Evolutionary conservation across 768 basidiomycete species (phyloP), one percentile per base, ranked within the genome.

Genomic region (Naganishia antarctica): DNA sequence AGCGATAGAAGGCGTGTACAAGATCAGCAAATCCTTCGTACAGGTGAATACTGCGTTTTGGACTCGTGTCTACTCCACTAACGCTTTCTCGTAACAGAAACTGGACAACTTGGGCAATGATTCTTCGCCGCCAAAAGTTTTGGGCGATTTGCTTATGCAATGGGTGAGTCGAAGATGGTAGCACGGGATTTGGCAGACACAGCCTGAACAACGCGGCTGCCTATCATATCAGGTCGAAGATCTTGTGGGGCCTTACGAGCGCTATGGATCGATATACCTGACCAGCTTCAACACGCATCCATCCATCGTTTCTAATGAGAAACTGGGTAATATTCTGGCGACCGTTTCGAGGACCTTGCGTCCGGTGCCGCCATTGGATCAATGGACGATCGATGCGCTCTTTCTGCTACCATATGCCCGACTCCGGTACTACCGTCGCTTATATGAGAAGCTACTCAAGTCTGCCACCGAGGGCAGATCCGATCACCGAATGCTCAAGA

Each of bases 91-190:
- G 49, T 29, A 21, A 13, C 77, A 96, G 93, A 89, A 89, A 85
- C 81, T 98, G 61, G 91, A 89, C 78, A 92, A 94, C 65, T 91
- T 98, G 67, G 93, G 91, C 21, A 84, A 88, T 18, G 90, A 87
- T 78, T 93, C 94, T 1, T 86, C 90, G 4, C 90, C 89, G 13
- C 91, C 93, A 5, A 96, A 92, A 74, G 91, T 88, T 13, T 81
- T 99, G 29, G 93, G 96, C 43, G 94, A 98, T 77, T 81, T 99
- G 43, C 81, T 99, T 60, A 96, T 97, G 88, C 86, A 88, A 79
- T 98, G 94, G 96, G 94, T 94, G 69, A 66, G 89, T 50, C 29
- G n/a, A n/a, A n/a, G n/a, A n/a, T n/a, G n/a, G n/a, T n/a, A n/a
- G n/a, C n/a, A n/a, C n/a, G n/a, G n/a, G n/a, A n/a, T n/a, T n/a